phyloP scores from a whole-genome alignment of 2,329 filamentous ascomycete genomes.

The Lasiodiplodia citricola region DNA sequence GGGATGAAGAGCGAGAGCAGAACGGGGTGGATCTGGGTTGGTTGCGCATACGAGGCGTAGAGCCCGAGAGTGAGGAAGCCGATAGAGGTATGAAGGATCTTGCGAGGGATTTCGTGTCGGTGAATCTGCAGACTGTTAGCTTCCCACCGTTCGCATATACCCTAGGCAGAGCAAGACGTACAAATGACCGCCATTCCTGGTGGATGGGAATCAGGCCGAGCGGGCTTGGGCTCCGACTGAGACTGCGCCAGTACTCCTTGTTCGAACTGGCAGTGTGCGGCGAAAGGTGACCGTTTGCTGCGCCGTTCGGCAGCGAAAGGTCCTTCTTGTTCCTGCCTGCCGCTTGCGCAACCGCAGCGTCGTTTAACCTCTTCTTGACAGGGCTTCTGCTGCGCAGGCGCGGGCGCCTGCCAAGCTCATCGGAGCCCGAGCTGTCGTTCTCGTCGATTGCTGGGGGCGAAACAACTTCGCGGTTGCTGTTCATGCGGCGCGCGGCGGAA shows the following conservation, averaged over 20 bases:
- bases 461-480: slow-evolving; percentile 51
- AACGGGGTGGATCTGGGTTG: slow-evolving; percentile 78
- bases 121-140: slow-evolving; percentile 59
- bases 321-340: slow-evolving; percentile 42
- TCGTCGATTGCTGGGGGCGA: slow-evolving; percentile 68
- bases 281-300: slow-evolving; percentile 71
- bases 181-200: slow-evolving; percentile 85
- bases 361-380: slow-evolving; percentile 37
- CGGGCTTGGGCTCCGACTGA: slow-evolving; percentile 90
- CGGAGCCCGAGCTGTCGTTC: slow-evolving; percentile 58
- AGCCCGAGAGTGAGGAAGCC: slow-evolving; percentile 90
- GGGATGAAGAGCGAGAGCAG: slow-evolving; percentile 82
- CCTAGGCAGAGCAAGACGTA: slow-evolving; percentile 47
- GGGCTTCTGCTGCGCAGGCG: slow-evolving; percentile 76
- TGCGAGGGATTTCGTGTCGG: slow-evolving; percentile 95
- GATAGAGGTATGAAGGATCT: slow-evolving; percentile 87
- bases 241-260: slow-evolving; percentile 81
- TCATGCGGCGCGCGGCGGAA: slow-evolving; percentile 70
- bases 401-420: slow-evolving; percentile 60
- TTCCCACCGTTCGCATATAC: background rate
- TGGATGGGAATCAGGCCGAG: slow-evolving; percentile 95
- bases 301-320: slow-evolving; percentile 48
- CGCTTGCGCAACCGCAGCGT: slow-evolving; percentile 34
- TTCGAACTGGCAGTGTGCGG: slow-evolving; percentile 61
- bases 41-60: slow-evolving; percentile 80